These are phyloP conservation scores for Suillus discolor DNA, from an alignment of 768 basidiomycete species.

Conservation along the genomic window DNA sequence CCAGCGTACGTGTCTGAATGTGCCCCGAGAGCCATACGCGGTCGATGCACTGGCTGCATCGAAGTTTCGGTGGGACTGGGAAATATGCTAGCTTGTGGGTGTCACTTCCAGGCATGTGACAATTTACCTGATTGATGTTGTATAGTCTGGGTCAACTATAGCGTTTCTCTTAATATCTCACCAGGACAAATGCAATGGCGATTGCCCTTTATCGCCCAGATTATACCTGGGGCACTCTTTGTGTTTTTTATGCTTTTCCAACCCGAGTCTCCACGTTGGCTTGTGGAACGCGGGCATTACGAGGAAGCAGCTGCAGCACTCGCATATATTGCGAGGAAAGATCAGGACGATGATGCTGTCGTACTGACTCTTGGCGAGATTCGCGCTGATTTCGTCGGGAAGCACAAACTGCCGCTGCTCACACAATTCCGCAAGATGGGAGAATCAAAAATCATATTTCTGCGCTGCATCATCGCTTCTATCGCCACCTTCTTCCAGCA, in stretches of 20 bases:
- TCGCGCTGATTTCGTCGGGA: background rate
- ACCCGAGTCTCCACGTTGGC: constrained; percentile 46
- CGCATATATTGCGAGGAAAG: constrained; percentile 29
- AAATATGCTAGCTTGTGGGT: constrained; percentile 40
- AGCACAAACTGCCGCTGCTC: background rate
- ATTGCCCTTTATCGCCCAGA: constrained; percentile 37
- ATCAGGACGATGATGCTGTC: constrained; percentile 30
- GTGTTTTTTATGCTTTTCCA: constrained; percentile 38
- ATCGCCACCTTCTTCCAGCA: constrained; percentile 41
- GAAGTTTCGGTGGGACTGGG: constrained; percentile 35
- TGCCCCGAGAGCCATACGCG: constrained; percentile 40
- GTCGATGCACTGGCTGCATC: constrained; percentile 37
- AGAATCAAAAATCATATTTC: constrained; percentile 21
- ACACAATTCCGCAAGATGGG: background rate
- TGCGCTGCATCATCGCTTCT: constrained; percentile 35
- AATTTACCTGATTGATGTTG: background rate
- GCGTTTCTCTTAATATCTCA: constrained; percentile 27
- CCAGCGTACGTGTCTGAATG: constrained; percentile 42
- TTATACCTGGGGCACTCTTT: constrained; percentile 42
- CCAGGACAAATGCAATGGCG: constrained; percentile 38
- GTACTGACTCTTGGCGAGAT: constrained; percentile 29
- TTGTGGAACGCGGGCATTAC: constrained; percentile 37
- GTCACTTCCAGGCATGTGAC: background rate
- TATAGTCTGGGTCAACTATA: constrained; percentile 41
- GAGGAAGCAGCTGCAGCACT: constrained; percentile 36